Base-by-base conservation (phyloP, 768 basidiomycete genomes). In the Termitomyces sp. region DNA sequence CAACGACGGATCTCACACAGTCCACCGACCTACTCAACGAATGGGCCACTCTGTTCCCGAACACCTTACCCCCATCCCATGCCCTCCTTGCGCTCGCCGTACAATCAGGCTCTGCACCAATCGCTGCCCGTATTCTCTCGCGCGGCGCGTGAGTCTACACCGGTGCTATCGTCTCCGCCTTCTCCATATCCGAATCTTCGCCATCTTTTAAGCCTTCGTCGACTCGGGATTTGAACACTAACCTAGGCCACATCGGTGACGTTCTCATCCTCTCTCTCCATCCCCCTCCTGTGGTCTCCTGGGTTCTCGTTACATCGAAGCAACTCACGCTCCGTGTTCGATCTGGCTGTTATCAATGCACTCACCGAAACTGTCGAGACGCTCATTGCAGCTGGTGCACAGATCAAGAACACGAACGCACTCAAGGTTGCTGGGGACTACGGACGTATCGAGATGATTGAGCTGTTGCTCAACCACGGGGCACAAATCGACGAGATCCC, bases 401-500 rank as follows among this genome's bases (percentile, higher is more conserved):
- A 30, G 4, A 38, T 64, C 33, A 61, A 61, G 41, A 56, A 63
- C 36, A 58, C 57, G 4, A 62, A 60, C 18, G 64, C 65, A 9
- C 47, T 64, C 23, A 62, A 62, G 44, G 44, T 51, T 20, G 63
- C 65, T 13, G 64, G 57, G 18, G 64, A 63, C 44, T 63, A 59
- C n/a, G 64, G 65, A 0, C 14, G 54, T 12, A 38, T 51, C 18
- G 46, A 54, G 18, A 62, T 64, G 63, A 59, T 64, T 32, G 51
- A 60, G 26, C 33, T 60, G 26, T 53, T 66, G 5, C 52, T 66
- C 20, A 57, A 56, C 23, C 40, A 53, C 1, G 65, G 65, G 12
- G 61, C 65, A 28, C 59, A 63, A 26, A 46, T 66, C 51, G 54
- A 66, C 26, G 58, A 62, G 51, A 61, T 66, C 20, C 43, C 61